phyloP scores from a whole-genome alignment of 768 basidiomycete genomes.

The Neoboletus subvelutipes region DNA sequence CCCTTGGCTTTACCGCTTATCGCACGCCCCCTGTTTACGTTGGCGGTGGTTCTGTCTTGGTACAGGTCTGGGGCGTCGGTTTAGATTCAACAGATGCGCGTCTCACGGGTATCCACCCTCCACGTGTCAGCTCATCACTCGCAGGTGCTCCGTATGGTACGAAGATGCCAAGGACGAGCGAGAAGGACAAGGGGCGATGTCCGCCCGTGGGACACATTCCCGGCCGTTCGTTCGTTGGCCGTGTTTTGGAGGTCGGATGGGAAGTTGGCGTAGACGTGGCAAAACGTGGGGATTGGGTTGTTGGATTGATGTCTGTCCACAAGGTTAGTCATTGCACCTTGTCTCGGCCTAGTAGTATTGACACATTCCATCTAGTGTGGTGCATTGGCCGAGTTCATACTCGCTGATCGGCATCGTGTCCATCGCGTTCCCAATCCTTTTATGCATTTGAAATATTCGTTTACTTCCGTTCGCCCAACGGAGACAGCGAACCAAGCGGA shows the following conservation, averaged over 20 bases:
- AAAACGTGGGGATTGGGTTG: slow-evolving; percentile 82
- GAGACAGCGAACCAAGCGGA: slow-evolving; percentile 8
- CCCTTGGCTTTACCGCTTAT: slow-evolving; percentile 68
- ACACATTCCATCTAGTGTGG: slow-evolving; percentile 55
- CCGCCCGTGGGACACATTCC: slow-evolving; percentile 71
- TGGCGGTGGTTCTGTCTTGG: slow-evolving; percentile 64
- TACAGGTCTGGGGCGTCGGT: slow-evolving; percentile 90
- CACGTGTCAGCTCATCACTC: slow-evolving; percentile 12
- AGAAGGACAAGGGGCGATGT: slow-evolving; percentile 28
- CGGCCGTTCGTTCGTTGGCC: slow-evolving; percentile 83
- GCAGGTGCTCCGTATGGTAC: slow-evolving; percentile 23
- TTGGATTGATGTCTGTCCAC: slow-evolving; percentile 73
- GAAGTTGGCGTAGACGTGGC: slow-evolving; percentile 51
- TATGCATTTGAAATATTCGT: slow-evolving; percentile 32
- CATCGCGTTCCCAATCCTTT: slow-evolving; percentile 69
- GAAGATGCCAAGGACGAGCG: slow-evolving; percentile 17
- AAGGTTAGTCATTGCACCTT: slow-evolving; percentile 55
- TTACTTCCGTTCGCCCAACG: slow-evolving; percentile 16
- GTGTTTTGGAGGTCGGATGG: slow-evolving; percentile 80
- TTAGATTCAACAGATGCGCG: slow-evolving; percentile 73
- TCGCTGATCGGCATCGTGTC: slow-evolving; percentile 76
- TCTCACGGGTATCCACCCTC: slow-evolving; percentile 50
- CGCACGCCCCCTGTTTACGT: slow-evolving; percentile 74
- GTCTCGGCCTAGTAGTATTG: slow-evolving; percentile 6
- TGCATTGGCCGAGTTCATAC: slow-evolving; percentile 85